phyloP scores from a whole-genome alignment of 805 yeast genomes.

The Hanseniaspora taiwanica region DNA sequence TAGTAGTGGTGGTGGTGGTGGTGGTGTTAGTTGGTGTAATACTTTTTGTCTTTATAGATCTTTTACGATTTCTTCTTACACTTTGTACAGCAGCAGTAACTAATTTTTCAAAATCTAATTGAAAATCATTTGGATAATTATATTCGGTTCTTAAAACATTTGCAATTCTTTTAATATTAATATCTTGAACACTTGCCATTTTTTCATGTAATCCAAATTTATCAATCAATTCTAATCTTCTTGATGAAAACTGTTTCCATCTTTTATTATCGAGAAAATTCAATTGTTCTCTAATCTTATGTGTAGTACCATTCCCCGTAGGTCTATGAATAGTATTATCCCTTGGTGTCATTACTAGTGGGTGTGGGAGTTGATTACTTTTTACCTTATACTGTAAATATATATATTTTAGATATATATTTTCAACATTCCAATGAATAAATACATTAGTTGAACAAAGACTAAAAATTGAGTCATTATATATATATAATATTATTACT shows the following conservation, averaged over 20 bases:
- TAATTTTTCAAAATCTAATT: constrained; percentile 71
- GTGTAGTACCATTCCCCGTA: constrained; percentile 27
- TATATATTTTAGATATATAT: too few species aligned
- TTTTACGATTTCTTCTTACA: constrained; percentile 73
- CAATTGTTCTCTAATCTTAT: constrained; percentile 34
- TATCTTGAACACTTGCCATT: constrained; percentile 90
- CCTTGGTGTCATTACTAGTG: not conserved
- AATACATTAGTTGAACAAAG: too few species aligned
- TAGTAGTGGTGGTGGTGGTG: not conserved
- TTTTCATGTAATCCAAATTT: constrained; percentile 42
- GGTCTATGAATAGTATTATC: constrained; percentile 10
- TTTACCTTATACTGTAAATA: too few species aligned
- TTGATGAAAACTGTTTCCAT: constrained; percentile 87
- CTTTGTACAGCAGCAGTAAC: constrained; percentile 92
- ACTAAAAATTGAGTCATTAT: too few species aligned
- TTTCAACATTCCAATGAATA: too few species aligned
- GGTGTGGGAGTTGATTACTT: too few species aligned
- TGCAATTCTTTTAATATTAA: constrained; percentile 67
- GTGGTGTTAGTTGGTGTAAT: not conserved
- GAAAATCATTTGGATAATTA: constrained; percentile 43
- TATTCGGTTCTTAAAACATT: constrained; percentile 65
- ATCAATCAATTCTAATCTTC: constrained; percentile 82
- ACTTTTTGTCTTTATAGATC: constrained; percentile 33
- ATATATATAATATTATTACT: too few species aligned
- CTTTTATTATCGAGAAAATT: constrained; percentile 66